Evolutionary conservation across 192 early-diverging fungal species (phyloP).

Genomic region (Phycomyces blakesleeanus): DNA sequence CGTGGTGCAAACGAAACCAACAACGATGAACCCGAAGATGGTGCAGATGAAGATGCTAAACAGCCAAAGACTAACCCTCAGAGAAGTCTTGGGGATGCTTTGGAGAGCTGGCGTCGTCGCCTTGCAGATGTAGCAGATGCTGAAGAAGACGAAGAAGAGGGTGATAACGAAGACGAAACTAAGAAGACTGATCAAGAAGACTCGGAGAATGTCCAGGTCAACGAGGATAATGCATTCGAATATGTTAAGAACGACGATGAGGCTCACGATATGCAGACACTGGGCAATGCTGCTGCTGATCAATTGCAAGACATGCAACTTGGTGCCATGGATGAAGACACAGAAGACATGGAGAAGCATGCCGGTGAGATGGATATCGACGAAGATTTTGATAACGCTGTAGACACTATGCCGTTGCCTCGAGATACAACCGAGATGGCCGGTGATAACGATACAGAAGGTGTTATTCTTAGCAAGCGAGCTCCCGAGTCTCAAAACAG

Average conservation of each 20-base stretch:
- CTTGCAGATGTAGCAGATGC: conserved; percentile 71
- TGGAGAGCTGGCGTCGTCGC: conserved; percentile 90
- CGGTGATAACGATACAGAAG: conserved; percentile 43
- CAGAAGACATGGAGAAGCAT: conserved; percentile 46
- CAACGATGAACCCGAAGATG: conserved; percentile 29
- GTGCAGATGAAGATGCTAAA: conserved; percentile 40
- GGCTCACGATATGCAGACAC: conserved; percentile 67
- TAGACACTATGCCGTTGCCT: conserved; percentile 39
- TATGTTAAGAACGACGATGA: conserved; percentile 77
- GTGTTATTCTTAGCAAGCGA: conserved; percentile 39
- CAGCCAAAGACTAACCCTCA: conserved; percentile 70
- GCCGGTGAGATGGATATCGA: conserved; percentile 65
- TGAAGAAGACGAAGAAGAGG: conserved; percentile 49
- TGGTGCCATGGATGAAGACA: conserved; percentile 54
- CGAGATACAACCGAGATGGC: conserved; percentile 32
- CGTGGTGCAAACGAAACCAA: conserved; percentile 20
- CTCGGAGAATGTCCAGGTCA: conserved; percentile 46
- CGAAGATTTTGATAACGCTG: conserved; percentile 39
- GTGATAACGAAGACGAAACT: conserved; percentile 35
- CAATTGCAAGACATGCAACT: conserved; percentile 60
- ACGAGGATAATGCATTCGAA: conserved; percentile 41
- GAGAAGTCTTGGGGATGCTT: conserved; percentile 86
- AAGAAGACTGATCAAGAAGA: conserved; percentile 47
- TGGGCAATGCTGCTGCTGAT: conserved; percentile 67
- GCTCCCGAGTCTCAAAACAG: conserved; percentile 26